A percentile compares a stretch with the other conserved stretches of the same genome.
These are phyloP conservation scores for Erysimum cheiranthoides DNA, from an alignment of 345 rosid genomes.

Conservation along the genomic window DNA sequence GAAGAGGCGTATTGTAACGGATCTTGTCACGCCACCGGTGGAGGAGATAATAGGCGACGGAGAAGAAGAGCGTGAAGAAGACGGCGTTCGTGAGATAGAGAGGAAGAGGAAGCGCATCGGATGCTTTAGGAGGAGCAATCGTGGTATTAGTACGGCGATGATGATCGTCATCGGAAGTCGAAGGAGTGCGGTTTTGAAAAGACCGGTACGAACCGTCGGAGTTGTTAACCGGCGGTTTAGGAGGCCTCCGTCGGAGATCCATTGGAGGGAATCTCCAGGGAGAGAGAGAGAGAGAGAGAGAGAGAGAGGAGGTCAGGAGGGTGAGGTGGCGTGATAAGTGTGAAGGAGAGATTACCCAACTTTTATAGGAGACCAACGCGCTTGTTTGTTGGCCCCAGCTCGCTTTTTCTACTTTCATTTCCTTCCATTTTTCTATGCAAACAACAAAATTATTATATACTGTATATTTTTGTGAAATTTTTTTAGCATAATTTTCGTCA, in stretches of 20 bases:
- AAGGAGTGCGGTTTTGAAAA: background rate
- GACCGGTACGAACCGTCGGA: slow-evolving; percentile 14
- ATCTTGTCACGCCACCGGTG: slow-evolving; percentile 96
- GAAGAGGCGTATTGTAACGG: slow-evolving; percentile 86
- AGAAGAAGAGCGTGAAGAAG: slow-evolving; percentile 90
- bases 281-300: background rate
- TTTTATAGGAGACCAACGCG: slow-evolving; percentile 45
- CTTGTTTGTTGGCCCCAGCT: slow-evolving; percentile 32
- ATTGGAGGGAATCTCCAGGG: slow-evolving; percentile 41
- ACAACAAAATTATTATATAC: no score
- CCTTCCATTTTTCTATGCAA: no score
- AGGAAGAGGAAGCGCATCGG: slow-evolving; percentile 87
- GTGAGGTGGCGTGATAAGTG: slow-evolving; percentile 42
- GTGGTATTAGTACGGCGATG: slow-evolving; percentile 14
- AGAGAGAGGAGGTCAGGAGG: background rate
- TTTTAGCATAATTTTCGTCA: slow-evolving; percentile 1
- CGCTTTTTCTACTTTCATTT: background rate
- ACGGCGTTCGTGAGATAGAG: slow-evolving; percentile 76
- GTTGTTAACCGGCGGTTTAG: slow-evolving; percentile 37
- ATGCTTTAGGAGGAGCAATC: slow-evolving; percentile 54
- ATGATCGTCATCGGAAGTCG: background rate
- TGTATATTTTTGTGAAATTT: background rate
- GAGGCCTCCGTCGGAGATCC: slow-evolving; percentile 64
- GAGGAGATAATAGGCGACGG: slow-evolving; percentile 83
- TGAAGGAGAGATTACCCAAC: background rate